phyloP scores from a whole-genome alignment of 768 basidiomycete species.

The Erythrobasidium yunnanense region DNA sequence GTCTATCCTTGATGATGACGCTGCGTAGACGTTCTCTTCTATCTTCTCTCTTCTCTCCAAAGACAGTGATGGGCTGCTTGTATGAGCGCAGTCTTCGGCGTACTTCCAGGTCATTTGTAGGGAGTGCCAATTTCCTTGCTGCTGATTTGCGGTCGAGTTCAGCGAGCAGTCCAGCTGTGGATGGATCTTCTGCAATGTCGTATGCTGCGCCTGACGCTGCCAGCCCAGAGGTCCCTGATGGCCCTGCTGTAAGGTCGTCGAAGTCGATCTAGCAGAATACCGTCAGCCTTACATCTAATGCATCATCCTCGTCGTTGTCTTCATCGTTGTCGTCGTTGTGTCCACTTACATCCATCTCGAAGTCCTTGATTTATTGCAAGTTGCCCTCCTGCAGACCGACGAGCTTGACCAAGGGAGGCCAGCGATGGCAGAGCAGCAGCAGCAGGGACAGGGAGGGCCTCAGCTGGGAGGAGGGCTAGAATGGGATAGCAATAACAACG shows the following conservation, averaged over 20 bases:
- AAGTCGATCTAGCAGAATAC: conserved; percentile 32
- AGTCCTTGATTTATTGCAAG: too few species aligned
- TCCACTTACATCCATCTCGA: too few species aligned
- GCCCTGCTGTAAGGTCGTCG: conserved; percentile 31
- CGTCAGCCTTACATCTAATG: too few species aligned
- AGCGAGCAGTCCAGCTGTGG: conserved; percentile 58
- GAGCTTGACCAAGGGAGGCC: too few species aligned
- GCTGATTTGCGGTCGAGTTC: conserved; percentile 98
- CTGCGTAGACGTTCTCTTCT: conserved; percentile 61
- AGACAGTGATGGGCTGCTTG: conserved; percentile 92
- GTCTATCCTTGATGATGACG: conserved; percentile 7
- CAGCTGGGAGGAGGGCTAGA: too few species aligned
- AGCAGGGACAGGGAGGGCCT: too few species aligned
- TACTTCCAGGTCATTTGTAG: conserved; percentile 91
- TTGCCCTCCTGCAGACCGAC: too few species aligned
- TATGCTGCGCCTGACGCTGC: not conserved
- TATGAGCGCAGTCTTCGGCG: conserved; percentile 78
- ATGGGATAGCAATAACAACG: too few species aligned
- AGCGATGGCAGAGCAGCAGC: too few species aligned
- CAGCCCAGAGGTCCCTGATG: conserved; percentile 2
- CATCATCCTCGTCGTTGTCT: too few species aligned
- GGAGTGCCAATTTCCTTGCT: conserved; percentile 81
- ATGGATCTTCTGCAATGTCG: conserved; percentile 31
- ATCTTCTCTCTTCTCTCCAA: conserved; percentile 56
- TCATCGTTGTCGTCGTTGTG: too few species aligned